phyloP scores from a whole-genome alignment of 1,284 basidiomycete genomes.

The Malassezia obtusa region DNA sequence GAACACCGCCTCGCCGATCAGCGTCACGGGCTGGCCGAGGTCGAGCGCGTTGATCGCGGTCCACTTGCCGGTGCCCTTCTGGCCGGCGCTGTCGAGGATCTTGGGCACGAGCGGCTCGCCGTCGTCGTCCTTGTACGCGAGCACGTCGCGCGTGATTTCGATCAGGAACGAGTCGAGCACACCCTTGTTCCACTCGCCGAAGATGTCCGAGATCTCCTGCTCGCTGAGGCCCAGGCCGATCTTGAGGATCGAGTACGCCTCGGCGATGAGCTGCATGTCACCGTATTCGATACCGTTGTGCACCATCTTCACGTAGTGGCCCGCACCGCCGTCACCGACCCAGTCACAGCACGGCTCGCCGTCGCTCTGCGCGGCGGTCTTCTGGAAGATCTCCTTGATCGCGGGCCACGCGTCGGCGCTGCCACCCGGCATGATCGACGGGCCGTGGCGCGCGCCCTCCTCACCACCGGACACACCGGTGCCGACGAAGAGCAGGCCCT shows the following conservation, averaged over 20 bases:
- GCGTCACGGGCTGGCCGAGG: slow-evolving; percentile 76
- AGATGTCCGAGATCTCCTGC: slow-evolving; percentile 47
- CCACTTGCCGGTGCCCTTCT: slow-evolving; percentile 99
- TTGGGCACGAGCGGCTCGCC: slow-evolving; percentile 81
- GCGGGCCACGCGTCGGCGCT: slow-evolving; percentile 83
- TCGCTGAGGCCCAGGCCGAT: slow-evolving; percentile 71
- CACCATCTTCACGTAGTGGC: slow-evolving; percentile 98
- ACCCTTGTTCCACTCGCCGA: slow-evolving; percentile 79
- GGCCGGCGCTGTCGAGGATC: slow-evolving; percentile 75
- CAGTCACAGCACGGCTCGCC: slow-evolving; percentile 99
- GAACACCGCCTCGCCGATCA: slow-evolving; percentile 98
- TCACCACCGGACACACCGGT: slow-evolving; percentile 99
- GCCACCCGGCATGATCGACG: slow-evolving; percentile 98
- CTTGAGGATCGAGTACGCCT: slow-evolving; percentile 76
- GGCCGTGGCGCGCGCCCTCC: slow-evolving; percentile 93
- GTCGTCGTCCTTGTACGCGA: slow-evolving; percentile 72
- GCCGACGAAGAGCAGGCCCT: slow-evolving; percentile 92
- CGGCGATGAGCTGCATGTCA: slow-evolving; percentile 99
- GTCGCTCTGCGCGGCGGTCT: slow-evolving; percentile 85
- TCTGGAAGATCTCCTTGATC: slow-evolving; percentile 99
- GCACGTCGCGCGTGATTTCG: slow-evolving; percentile 58
- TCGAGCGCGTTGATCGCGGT: slow-evolving; percentile 97
- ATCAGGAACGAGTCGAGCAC: slow-evolving; percentile 99
- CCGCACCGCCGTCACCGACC: slow-evolving; percentile 90
- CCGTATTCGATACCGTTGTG: slow-evolving; percentile 89